Evolutionary conservation across 805 yeast species (phyloP), one percentile per base, ranked within the genome.

Genomic region (Schwanniomyces polymorphus): DNA sequence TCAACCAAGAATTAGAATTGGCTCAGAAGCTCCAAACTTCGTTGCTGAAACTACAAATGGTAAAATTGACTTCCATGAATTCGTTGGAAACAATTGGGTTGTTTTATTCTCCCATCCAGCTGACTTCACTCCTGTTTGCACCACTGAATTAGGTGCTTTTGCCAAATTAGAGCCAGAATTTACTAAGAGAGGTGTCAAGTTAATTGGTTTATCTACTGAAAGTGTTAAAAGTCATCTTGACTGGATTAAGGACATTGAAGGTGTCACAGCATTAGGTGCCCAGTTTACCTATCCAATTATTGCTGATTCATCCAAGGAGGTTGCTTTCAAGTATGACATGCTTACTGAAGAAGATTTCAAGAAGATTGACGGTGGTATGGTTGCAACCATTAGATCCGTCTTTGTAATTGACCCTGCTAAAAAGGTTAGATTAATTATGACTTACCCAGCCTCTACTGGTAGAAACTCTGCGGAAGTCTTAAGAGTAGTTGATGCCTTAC

Each of bases 71-170:
- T 84, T 85, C 72, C 85, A 84, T 66, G 79, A 81, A 50, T 85
- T 68, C 67, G 74, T 80, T 48, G 87, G 84, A 29, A 74, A 76
- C 59, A 67, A 75, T 47, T 85, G 91, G 90, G 76, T 75, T 40
- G 81, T 85, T 35, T 75, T 85, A 52, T 85, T 85, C 70, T 81
- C 87, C 27, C 90, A 85, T 63, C 91, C 91, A 46, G 89, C 84
- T 54, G 90, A 85, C 63, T 85, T 81, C 74, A 85, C 91, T 17
- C 91, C 91, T 29, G 88, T 85, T 41, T 85, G 91, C 65, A 85
- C 90, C 53, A 85, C 91, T 43, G 91, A 85, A 65, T 73, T 85
- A 49, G 90, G 90, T 52, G 90, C 89, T 7, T 84, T 85, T 59
- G 85, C 89, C 53, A 79, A 81, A 60, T 71, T 85, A 60, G 82